phyloP scores from a whole-genome alignment of 225 moss, liverwort and hornwort species.

The Takakia lepidozioides region DNA sequence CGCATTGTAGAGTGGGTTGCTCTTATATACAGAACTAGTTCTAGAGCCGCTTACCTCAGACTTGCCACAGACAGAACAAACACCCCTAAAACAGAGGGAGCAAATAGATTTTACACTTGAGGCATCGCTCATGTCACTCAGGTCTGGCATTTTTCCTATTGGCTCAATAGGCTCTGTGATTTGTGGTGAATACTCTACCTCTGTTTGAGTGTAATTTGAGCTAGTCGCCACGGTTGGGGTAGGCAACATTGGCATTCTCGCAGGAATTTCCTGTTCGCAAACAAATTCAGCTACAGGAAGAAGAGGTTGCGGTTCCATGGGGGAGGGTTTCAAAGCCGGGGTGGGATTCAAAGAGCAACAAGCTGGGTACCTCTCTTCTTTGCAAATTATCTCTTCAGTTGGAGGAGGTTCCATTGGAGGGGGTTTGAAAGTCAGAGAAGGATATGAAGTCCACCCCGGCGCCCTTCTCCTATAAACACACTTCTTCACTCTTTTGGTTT shows the following conservation, averaged over 20 bases:
- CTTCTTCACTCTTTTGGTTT: background rate
- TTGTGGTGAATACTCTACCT: background rate
- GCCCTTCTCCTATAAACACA: background rate
- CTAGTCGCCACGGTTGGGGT: no score
- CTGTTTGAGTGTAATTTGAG: background rate
- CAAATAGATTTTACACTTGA: background rate
- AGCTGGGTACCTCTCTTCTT: no score
- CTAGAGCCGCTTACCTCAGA: background rate
- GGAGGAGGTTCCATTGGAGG: no score
- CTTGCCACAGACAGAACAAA: background rate
- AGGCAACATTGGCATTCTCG: no score
- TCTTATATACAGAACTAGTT: background rate
- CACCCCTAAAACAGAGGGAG: background rate
- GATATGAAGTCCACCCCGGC: background rate
- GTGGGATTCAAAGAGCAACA: no score
- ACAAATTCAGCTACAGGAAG: no score
- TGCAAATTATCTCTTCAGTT: no score
- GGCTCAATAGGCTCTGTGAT: background rate
- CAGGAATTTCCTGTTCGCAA: no score
- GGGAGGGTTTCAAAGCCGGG: no score
- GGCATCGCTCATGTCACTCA: background rate
- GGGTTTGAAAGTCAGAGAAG: no score
- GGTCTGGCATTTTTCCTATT: background rate
- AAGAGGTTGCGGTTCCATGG: no score
- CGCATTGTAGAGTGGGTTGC: background rate